phyloP scores from a whole-genome alignment of 2,329 filamentous ascomycete species.

The Penicillium sp. region DNA sequence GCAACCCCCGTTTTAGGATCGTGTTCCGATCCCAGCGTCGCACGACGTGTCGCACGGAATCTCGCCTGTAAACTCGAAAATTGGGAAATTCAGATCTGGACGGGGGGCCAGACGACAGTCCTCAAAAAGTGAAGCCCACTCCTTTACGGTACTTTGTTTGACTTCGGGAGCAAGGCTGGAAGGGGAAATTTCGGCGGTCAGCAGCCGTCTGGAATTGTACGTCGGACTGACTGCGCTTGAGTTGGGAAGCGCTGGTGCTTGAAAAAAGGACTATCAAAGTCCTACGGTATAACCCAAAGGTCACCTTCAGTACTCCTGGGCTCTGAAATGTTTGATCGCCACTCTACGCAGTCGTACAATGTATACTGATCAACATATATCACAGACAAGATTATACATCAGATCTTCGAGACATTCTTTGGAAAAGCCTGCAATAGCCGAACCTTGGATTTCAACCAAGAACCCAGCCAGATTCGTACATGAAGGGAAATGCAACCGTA shows the following conservation, averaged over 20 bases:
- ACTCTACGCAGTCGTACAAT: background rate
- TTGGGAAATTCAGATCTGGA: slow-evolving; percentile 28
- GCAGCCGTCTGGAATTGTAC: background rate
- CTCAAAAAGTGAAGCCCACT: background rate
- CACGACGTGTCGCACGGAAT: slow-evolving; percentile 24
- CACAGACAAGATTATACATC: background rate
- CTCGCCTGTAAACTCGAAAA: slow-evolving; percentile 13
- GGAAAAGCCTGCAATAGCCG: background rate
- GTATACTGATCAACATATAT: background rate
- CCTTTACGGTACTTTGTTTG: background rate
- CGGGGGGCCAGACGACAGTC: slow-evolving; percentile 19
- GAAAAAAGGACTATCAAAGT: background rate
- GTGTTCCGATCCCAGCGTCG: slow-evolving; percentile 22
- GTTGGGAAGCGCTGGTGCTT: background rate
- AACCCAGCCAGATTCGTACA: background rate
- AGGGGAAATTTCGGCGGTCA: background rate
- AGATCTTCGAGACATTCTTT: background rate
- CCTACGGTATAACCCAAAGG: too few species aligned
- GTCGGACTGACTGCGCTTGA: background rate
- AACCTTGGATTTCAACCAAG: slow-evolving; percentile 2
- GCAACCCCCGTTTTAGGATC: background rate
- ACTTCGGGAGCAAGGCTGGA: background rate
- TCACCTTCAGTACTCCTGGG: background rate
- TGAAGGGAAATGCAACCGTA: slow-evolving; percentile 26
- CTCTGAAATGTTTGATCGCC: background rate